phyloP scores from a whole-genome alignment of 306 rosid genomes.

The Sindora glabra region DNA sequence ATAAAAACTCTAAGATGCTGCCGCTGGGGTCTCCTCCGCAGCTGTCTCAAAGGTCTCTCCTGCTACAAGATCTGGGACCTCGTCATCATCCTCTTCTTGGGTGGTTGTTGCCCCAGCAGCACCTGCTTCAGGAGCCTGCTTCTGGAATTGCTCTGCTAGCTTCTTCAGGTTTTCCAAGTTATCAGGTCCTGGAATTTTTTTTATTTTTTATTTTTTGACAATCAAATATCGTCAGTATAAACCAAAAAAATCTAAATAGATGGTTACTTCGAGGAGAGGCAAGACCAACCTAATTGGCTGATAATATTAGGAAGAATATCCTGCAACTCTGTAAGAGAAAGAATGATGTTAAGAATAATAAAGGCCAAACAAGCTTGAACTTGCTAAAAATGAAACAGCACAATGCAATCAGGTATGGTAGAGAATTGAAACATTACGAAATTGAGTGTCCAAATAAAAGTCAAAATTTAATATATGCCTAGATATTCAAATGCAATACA shows the following conservation, averaged over 20 bases:
- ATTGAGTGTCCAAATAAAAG: no score
- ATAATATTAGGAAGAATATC: slow-evolving; percentile 91
- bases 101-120: slow-evolving; percentile 25
- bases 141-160: slow-evolving; percentile 82
- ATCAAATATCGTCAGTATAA: neutral
- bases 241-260: no score
- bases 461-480: neutral
- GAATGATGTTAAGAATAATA: neutral
- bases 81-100: slow-evolving; percentile 69
- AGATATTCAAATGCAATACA: neutral
- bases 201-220: neutral
- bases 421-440: no score
- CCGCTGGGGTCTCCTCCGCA: slow-evolving; percentile 50
- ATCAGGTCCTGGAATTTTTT: slow-evolving; percentile 81
- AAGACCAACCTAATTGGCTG: slow-evolving; percentile 77
- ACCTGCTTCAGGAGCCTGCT: slow-evolving; percentile 69
- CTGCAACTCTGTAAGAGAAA: slow-evolving; percentile 71
- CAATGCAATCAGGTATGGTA: no score
- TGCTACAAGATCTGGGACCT: slow-evolving; percentile 79
- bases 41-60: slow-evolving; percentile 86
- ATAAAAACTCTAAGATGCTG: slow-evolving; percentile 35
- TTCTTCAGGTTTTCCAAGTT: slow-evolving; percentile 90
- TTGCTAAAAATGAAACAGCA: neutral
- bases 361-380: neutral
- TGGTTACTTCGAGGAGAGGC: neutral